Conservation (phyloP, 1,139 yeast genomes). For the Casaregolazyma lundiana region DNA sequence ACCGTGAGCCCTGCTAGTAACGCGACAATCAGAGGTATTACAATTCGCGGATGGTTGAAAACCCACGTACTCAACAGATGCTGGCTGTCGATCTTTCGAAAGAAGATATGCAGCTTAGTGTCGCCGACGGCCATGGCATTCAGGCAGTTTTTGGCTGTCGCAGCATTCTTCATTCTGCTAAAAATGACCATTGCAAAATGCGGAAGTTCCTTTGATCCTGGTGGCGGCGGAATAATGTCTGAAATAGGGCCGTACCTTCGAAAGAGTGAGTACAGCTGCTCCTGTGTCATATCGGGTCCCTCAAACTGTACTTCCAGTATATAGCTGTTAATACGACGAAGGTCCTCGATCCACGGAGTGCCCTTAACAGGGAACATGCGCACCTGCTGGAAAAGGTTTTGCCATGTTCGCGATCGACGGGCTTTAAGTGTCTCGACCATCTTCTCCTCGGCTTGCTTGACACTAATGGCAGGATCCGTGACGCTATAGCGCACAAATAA, state of each 20-base stretch:
- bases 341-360: slow-evolving; percentile 93
- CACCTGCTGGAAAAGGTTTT: slow-evolving; percentile 28
- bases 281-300: slow-evolving; percentile 74
- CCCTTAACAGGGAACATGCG: slow-evolving; percentile 76
- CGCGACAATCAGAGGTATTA: slow-evolving; percentile 63
- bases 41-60: slow-evolving; percentile 74
- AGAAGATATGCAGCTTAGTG: slow-evolving; percentile 69
- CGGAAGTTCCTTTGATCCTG: slow-evolving; percentile 44
- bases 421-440: slow-evolving; percentile 23
- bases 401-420: slow-evolving; percentile 17
- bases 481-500: slow-evolving; percentile 70
- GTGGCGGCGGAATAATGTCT: slow-evolving; percentile 61
- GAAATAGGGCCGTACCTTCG: slow-evolving; percentile 82
- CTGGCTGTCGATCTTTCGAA: slow-evolving; percentile 51
- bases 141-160: slow-evolving; percentile 85
- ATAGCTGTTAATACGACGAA: slow-evolving; percentile 67
- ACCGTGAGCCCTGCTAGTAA: slow-evolving; percentile 74
- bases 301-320: slow-evolving; percentile 64
- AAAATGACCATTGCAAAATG: slow-evolving; percentile 49
- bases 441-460: slow-evolving; percentile 24
- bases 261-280: slow-evolving; percentile 73
- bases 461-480: slow-evolving; percentile 19
- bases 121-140: slow-evolving; percentile 55
- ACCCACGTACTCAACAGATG: slow-evolving; percentile 51
- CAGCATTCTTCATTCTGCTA: slow-evolving; percentile 58